phyloP scores from a whole-genome alignment of 2,329 filamentous ascomycete species.

The Proliferodiscus dingleyae region DNA sequence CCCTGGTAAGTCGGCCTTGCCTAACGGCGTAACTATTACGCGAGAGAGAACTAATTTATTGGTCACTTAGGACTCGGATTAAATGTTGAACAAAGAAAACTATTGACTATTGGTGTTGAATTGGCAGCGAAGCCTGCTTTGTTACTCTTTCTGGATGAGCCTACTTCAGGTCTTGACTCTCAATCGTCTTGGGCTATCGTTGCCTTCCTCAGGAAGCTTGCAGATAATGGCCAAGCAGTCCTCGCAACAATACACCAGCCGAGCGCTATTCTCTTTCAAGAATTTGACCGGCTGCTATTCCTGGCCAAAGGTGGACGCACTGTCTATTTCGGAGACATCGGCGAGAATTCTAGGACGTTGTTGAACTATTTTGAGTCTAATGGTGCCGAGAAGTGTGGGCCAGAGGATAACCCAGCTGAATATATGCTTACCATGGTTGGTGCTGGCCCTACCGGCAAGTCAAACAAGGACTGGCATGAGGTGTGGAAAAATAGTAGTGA shows the following conservation, averaged over 20 bases:
- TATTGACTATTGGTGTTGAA: slow-evolving; percentile 89
- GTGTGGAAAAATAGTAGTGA: slow-evolving; percentile 54
- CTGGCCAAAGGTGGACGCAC: slow-evolving; percentile 70
- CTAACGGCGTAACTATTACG: too few relatives aligned
- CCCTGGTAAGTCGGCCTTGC: slow-evolving; percentile 78
- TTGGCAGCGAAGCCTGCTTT: slow-evolving; percentile 86
- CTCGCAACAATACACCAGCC: slow-evolving; percentile 98
- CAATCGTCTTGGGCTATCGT: slow-evolving; percentile 93
- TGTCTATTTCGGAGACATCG: slow-evolving; percentile 79
- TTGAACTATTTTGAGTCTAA: slow-evolving; percentile 73
- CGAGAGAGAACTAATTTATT: too few relatives aligned
- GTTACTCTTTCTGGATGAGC: slow-evolving; percentile 89
- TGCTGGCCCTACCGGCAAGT: slow-evolving; percentile 57
- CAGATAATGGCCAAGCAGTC: slow-evolving; percentile 84
- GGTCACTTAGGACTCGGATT: too few relatives aligned
- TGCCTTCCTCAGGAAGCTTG: slow-evolving; percentile 81
- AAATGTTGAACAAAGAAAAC: slow-evolving; percentile 56
- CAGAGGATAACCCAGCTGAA: slow-evolving; percentile 73
- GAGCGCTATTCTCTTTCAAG: slow-evolving; percentile 91
- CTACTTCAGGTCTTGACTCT: slow-evolving; percentile 87
- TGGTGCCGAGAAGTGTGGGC: slow-evolving; percentile 59
- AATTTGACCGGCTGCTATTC: slow-evolving; percentile 78
- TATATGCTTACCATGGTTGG: slow-evolving; percentile 67
- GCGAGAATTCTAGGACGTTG: slow-evolving; percentile 62
- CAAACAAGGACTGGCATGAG: slow-evolving; percentile 58